A percentile compares a stretch with the other conserved stretches of the same genome.
Conservation (phyloP, 2,329 filamentous ascomycete species). For the Cladosporium halotolerans region DNA sequence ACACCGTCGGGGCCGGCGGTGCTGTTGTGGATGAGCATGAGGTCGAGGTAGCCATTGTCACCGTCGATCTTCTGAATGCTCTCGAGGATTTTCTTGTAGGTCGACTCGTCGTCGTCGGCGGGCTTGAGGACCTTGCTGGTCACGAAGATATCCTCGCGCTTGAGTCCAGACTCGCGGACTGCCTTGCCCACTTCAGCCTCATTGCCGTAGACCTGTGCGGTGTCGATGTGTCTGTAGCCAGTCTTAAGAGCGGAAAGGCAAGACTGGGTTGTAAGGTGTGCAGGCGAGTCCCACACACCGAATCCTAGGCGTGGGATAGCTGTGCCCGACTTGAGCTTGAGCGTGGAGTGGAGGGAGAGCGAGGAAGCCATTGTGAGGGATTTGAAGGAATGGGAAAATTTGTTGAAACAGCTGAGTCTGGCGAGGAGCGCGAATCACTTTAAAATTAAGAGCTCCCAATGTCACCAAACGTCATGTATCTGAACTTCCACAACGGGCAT, state of each 20-base stretch:
- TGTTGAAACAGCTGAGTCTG: not conserved
- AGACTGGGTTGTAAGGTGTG: constrained; percentile 40
- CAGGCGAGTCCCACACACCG: constrained; percentile 57
- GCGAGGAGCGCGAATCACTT: not conserved
- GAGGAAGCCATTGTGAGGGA: constrained; percentile 23
- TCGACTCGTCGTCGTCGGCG: constrained; percentile 49
- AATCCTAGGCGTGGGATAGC: constrained; percentile 63
- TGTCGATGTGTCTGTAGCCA: constrained; percentile 60
- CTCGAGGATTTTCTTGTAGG: constrained; percentile 53
- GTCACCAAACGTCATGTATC: constrained; percentile 11
- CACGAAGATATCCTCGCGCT: constrained; percentile 57
- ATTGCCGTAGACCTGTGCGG: constrained; percentile 65
- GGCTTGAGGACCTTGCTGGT: constrained; percentile 63
- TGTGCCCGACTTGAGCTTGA: constrained; percentile 46
- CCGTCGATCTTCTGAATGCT: constrained; percentile 58
- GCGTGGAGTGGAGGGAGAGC: constrained; percentile 41
- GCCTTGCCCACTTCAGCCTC: constrained; percentile 62
- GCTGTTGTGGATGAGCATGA: constrained; percentile 65
- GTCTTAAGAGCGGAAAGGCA: constrained; percentile 51
- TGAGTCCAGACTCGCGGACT: constrained; percentile 50
- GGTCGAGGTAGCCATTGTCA: constrained; percentile 58
- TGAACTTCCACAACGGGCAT: not conserved
- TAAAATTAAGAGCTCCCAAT: not conserved
- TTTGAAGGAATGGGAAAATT: constrained; percentile 6
- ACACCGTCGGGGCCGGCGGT: constrained; percentile 49